phyloP scores from a whole-genome alignment of 805 yeast species.

The Kluyveromyces wickerhamii region DNA sequence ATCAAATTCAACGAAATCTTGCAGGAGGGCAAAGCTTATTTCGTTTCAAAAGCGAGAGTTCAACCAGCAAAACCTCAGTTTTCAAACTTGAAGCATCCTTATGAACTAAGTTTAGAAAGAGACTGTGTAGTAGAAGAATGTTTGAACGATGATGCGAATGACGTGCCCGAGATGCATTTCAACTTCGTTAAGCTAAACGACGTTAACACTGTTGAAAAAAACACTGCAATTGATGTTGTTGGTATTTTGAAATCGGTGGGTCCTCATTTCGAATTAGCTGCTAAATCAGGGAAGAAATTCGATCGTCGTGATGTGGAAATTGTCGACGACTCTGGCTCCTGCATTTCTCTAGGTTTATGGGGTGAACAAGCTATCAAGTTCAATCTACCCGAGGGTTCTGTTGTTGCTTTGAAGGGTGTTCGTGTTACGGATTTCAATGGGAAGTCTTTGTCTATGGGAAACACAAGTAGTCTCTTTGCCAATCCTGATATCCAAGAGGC shows the following conservation, averaged over 20 bases:
- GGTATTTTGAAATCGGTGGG: slow-evolving; percentile 77
- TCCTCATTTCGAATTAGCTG: slow-evolving; percentile 68
- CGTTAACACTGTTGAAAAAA: slow-evolving; percentile 60
- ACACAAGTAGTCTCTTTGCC: slow-evolving; percentile 62
- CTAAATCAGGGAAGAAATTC: slow-evolving; percentile 86
- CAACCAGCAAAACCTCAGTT: slow-evolving; percentile 81
- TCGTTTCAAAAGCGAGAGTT: slow-evolving; percentile 72
- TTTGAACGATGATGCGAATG: slow-evolving; percentile 41
- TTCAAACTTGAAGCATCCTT: slow-evolving; percentile 76
- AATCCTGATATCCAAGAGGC: slow-evolving; percentile 91
- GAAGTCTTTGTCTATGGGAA: slow-evolving; percentile 71
- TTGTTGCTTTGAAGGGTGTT: slow-evolving; percentile 88
- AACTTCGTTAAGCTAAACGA: slow-evolving; percentile 64
- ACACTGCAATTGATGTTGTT: slow-evolving; percentile 72
- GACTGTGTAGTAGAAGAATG: slow-evolving; percentile 72
- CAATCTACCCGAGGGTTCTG: slow-evolving; percentile 62
- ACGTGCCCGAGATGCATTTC: slow-evolving; percentile 74
- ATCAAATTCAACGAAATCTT: slow-evolving; percentile 67
- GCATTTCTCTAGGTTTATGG: slow-evolving; percentile 83
- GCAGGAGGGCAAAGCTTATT: slow-evolving; percentile 86
- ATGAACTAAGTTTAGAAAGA: slow-evolving; percentile 75
- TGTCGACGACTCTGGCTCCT: slow-evolving; percentile 76
- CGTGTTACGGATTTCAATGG: slow-evolving; percentile 86
- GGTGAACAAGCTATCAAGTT: slow-evolving; percentile 80
- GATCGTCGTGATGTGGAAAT: slow-evolving; percentile 84